Evolutionary conservation across 2,329 filamentous ascomycete species (phyloP), one percentile per base, ranked within the genome.

Genomic region (Pseudomassariella vexata): DNA sequence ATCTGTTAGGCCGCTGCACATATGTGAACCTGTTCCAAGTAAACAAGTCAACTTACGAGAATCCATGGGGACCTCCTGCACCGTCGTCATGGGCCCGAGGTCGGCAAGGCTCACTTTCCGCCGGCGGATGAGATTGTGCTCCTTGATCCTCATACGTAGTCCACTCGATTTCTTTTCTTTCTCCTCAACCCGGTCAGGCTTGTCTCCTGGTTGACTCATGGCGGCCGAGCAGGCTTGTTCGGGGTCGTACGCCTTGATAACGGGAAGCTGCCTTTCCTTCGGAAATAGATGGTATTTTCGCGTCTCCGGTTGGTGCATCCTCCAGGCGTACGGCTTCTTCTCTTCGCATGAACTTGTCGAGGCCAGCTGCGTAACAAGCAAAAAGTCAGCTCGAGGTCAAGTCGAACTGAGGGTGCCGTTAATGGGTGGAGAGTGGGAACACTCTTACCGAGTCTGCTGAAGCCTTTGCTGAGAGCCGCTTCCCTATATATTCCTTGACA

Each of bases 21-120:
- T 27, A 17, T 21, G 8, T n/a, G n/a, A n/a, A n/a, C n/a, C n/a
- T n/a, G n/a, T n/a, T n/a, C n/a, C n/a, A n/a, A n/a, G n/a, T n/a
- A n/a, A n/a, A n/a, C n/a, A n/a, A n/a, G n/a, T 14, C 18, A 31
- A 64, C 79, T 62, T 64, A 84, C 79, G 79, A 47, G 79, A 83
- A 56, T 84, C 79, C 76, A 83, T 82, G 31, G 75, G 55, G 29
- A 70, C 57, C 49, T 82, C 79, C 41, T 82, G 76, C 10, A 82
- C 78, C 2, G 78, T 82, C 5, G 77, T 80, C 77, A 82, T 79
- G 20, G 75, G 76, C 2, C 75, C 78, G 29, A 81, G 55, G 39
- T 83, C 79, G 8, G 76, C 72, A 10, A 79, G 70, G 54, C 73
- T 81, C 44, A 74, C 62, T 49, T 83, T 83, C 41, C 77, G 70